These are phyloP conservation scores for Fusarium sp. DNA, from an alignment of 2,329 filamentous ascomycete genomes.

Conservation along the genomic window DNA sequence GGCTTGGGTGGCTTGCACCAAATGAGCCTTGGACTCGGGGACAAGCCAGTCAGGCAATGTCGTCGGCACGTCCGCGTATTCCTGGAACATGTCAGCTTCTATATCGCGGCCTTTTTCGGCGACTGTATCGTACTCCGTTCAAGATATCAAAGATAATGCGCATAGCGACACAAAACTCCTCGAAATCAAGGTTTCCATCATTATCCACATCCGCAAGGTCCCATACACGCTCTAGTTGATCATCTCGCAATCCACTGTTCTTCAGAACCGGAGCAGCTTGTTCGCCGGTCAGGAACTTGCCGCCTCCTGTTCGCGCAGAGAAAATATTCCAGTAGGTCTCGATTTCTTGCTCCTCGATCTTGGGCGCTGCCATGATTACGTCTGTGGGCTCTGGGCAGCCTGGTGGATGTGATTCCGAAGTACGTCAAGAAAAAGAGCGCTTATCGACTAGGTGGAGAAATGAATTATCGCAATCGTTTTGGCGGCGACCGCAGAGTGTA, in stretches of 20 bases:
- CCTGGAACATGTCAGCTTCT: constrained; percentile 61
- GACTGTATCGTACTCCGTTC: constrained; percentile 75
- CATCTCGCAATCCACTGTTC: constrained; percentile 71
- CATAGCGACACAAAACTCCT: constrained; percentile 99
- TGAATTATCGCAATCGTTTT: constrained; percentile 25
- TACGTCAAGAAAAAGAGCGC: not conserved
- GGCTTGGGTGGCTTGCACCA: constrained; percentile 85
- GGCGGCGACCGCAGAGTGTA: constrained; percentile 27
- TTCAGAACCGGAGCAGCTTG: constrained; percentile 72
- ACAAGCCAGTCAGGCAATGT: constrained; percentile 95
- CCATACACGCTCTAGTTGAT: constrained; percentile 96
- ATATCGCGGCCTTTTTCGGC: constrained; percentile 4
- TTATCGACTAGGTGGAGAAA: not conserved
- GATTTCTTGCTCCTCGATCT: constrained; percentile 71
- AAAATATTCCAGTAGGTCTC: constrained; percentile 77
- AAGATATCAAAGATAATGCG: constrained; percentile 96
- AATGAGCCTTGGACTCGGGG: constrained; percentile 91
- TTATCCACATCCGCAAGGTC: constrained; percentile 97
- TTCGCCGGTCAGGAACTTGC: constrained; percentile 70
- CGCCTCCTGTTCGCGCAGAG: constrained; percentile 68
- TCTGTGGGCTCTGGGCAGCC: constrained; percentile 19
- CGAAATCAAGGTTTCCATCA: constrained; percentile 97
- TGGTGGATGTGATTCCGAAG: not conserved
- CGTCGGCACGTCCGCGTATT: constrained; percentile 88
- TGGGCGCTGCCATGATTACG: constrained; percentile 63